Evolutionary conservation across 495 filamentous ascomycete genomes (phyloP).

Genomic region (Collariella sp.): DNA sequence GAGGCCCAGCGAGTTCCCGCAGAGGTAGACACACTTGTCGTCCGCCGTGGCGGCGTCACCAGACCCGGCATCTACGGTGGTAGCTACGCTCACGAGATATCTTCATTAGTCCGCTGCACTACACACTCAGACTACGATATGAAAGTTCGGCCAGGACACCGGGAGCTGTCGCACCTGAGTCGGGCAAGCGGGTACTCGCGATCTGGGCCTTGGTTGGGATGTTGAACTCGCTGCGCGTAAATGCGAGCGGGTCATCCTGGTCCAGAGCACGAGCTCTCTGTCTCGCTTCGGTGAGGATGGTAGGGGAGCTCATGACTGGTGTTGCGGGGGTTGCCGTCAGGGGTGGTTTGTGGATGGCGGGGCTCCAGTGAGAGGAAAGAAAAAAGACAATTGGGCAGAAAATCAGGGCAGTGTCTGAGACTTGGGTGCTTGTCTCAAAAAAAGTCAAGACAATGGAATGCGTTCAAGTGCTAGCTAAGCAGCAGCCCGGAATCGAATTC

Average conservation of each 20-base stretch:
- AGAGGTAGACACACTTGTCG: slow-evolving; percentile 70
- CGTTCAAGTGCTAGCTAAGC: too few species aligned
- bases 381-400: not conserved
- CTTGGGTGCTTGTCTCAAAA: too few species aligned
- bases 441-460: too few species aligned
- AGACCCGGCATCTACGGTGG: not conserved
- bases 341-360: not conserved
- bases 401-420: not conserved
- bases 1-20: slow-evolving; percentile 91
- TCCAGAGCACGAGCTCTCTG: slow-evolving; percentile 44
- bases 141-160: not conserved
- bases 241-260: slow-evolving; percentile 54
- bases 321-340: not conserved
- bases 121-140: not conserved
- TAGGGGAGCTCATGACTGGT: slow-evolving; percentile 13
- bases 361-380: not conserved
- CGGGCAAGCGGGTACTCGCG: slow-evolving; percentile 52
- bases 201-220: slow-evolving; percentile 76
- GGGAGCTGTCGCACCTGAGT: slow-evolving; percentile 22
- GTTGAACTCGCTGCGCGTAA: slow-evolving; percentile 68
- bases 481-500: too few species aligned
- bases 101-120: slow-evolving; percentile 3
- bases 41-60: slow-evolving; percentile 13
- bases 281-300: slow-evolving; percentile 1
- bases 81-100: not conserved